Percentiles rank a stretch among this genome's conserved stretches.
These are phyloP conservation scores for Erodium maritimum DNA, from an alignment of 345 rosid species.

Conservation along the genomic window DNA sequence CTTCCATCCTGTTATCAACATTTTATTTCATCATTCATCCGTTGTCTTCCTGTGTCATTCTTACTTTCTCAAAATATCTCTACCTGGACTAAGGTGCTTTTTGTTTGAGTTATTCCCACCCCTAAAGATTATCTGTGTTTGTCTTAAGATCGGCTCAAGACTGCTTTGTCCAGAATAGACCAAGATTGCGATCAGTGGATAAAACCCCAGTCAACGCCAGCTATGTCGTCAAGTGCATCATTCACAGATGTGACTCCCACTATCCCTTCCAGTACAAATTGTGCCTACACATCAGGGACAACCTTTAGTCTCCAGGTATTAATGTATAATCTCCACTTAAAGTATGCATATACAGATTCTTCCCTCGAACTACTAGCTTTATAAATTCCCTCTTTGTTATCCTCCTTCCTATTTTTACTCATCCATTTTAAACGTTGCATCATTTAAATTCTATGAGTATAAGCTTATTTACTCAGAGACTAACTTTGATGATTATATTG, in stretches of 20 bases:
- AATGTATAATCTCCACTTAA: neutral
- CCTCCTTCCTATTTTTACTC: too few species aligned
- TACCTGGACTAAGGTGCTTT: too few species aligned
- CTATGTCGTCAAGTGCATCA: slow-evolving; percentile 44
- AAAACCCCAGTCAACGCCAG: slow-evolving; percentile 39
- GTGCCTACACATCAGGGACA: slow-evolving; percentile 34
- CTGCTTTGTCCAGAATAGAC: slow-evolving; percentile 59
- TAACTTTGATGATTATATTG: too few species aligned
- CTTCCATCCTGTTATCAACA: too few species aligned
- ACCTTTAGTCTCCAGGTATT: slow-evolving; percentile 82
- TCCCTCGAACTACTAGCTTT: too few species aligned
- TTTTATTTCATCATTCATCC: slow-evolving; percentile 5
- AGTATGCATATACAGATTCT: too few species aligned
- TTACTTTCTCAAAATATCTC: too few species aligned
- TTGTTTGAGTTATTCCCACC: too few species aligned
- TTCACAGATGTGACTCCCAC: slow-evolving; percentile 54
- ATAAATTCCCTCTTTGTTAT: too few species aligned
- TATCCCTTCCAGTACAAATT: slow-evolving; percentile 26
- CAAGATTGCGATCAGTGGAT: slow-evolving; percentile 96
- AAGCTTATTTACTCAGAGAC: too few species aligned
- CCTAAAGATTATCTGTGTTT: neutral
- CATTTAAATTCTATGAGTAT: too few species aligned
- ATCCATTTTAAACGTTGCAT: too few species aligned
- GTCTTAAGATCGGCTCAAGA: slow-evolving; percentile 61
- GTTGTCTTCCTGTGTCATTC: neutral